phyloP scores from a whole-genome alignment of 768 basidiomycete species.

The Sporobolomyces pararoseus region DNA sequence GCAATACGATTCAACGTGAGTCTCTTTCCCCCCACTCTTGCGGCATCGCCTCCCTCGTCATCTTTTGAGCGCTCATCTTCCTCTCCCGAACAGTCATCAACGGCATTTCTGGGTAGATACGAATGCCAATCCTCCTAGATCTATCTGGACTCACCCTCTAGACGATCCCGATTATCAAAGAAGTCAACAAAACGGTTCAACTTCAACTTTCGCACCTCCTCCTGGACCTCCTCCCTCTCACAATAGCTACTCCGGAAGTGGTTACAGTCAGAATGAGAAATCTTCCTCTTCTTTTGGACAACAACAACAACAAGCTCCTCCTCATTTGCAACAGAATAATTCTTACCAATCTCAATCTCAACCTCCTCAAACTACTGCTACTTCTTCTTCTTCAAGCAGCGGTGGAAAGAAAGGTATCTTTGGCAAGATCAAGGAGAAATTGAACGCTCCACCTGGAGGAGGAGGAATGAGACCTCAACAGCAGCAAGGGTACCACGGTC shows the following conservation, averaged over 20 bases:
- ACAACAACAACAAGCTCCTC: background rate
- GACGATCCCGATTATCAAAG: conserved; percentile 64
- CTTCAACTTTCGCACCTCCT: conserved; percentile 14
- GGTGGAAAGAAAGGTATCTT: conserved; percentile 10
- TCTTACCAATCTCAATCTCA: background rate
- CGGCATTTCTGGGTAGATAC: conserved; percentile 37
- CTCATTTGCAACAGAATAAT: background rate
- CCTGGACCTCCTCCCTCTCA: conserved; percentile 29
- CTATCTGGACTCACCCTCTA: conserved; percentile 69
- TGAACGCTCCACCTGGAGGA: background rate
- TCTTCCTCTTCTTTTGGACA: background rate
- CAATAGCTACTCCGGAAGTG: background rate
- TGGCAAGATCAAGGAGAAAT: conserved; percentile 25
- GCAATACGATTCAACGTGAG: conserved; percentile 18
- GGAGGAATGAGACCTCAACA: background rate
- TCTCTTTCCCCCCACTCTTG: background rate
- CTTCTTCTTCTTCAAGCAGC: background rate
- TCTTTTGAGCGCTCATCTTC: background rate
- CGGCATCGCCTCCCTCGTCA: background rate
- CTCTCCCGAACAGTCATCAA: conserved; percentile 10
- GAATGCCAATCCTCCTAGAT: conserved; percentile 57
- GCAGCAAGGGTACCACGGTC: conserved; percentile 19
- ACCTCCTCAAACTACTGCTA: background rate
- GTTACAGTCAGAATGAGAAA: background rate
- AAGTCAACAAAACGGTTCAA: conserved; percentile 59